Base-by-base conservation (phyloP, 2,329 filamentous ascomycete species). In the Phyllosticta paracitricarpa region DNA sequence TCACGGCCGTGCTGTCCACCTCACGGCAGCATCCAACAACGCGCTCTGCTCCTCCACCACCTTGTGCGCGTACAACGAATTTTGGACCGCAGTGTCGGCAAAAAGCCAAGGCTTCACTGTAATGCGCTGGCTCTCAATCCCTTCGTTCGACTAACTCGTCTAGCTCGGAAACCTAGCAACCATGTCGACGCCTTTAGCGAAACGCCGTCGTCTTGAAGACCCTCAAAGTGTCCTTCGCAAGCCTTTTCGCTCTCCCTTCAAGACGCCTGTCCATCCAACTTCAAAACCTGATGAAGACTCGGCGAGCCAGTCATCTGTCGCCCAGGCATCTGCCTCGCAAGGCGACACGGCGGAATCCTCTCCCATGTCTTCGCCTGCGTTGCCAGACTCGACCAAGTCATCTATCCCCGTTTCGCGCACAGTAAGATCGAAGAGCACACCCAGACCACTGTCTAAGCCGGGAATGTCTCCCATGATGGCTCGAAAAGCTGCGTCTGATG, bases 191-290 rank as follows among this genome's bases (percentile, higher is more conserved):
- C 80, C 79, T 61, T 74, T 80, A 61, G 77, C 78, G 62, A 89
- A 89, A 76, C 82, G 85, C 57, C 84, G 86, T 63, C 83, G 84
- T 65, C 75, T 87, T 64, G 80, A 86, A 62, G 76, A 80, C 54
- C 80, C 82, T 51, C 74, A 79, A 24, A 78, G 77, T n/a, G 81
- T 81, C 6, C 80, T 89, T 56, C 81, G 81, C 64, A 88, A 86
- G 69, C 88, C 88, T 0, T 91, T 91, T 76, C 85, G 86, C 65
- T 89, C 88, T 54, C 88, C 87, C 14, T 80, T 88, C 63, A 82
- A 81, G 65, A 79, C 77, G 48, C 76, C 61, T 24, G 52, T 19
- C 30, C 56, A 52, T n/a, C 40, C 40, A 48, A n/a, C 17, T 48
- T 48, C 40, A 6, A 48, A 48, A n/a, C 40, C 40, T 6, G 40